Conservation (phyloP, 345 rosid species). For the Anacardium occidentale region DNA sequence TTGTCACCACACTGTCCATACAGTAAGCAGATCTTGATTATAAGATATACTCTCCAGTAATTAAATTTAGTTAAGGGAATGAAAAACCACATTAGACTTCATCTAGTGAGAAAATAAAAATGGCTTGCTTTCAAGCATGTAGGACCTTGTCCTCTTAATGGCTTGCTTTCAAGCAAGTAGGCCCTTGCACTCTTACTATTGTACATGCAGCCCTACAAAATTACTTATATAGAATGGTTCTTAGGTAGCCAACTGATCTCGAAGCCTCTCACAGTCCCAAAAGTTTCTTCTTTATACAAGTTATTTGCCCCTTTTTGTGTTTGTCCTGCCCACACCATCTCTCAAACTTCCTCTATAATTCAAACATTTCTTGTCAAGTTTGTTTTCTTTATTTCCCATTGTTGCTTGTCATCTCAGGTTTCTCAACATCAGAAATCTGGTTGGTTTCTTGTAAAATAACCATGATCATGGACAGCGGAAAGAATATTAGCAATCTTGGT, state of each 20-base stretch:
- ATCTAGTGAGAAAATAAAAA: background rate
- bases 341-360: background rate
- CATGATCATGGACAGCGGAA: conserved; percentile 30
- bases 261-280: background rate
- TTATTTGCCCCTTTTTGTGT: conserved; percentile 10
- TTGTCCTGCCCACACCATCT: conserved; percentile 15
- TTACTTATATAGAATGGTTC: conserved; percentile 3
- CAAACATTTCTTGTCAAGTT: conserved; percentile 12
- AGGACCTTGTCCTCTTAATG: conserved; percentile 4
- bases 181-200: background rate
- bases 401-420: background rate
- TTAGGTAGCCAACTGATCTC: background rate
- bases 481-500: conserved; percentile 24
- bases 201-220: background rate
- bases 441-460: no score
- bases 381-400: background rate
- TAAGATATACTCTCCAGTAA: background rate
- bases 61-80: background rate
- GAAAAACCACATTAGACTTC: background rate
- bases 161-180: background rate
- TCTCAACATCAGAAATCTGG: conserved; percentile 6
- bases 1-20: conserved; percentile 6
- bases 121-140: background rate
- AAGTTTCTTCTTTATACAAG: background rate
- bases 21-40: background rate